These are phyloP conservation scores for Tremellales sp. DNA, from an alignment of 1,284 basidiomycete species.

Conservation along the genomic window DNA sequence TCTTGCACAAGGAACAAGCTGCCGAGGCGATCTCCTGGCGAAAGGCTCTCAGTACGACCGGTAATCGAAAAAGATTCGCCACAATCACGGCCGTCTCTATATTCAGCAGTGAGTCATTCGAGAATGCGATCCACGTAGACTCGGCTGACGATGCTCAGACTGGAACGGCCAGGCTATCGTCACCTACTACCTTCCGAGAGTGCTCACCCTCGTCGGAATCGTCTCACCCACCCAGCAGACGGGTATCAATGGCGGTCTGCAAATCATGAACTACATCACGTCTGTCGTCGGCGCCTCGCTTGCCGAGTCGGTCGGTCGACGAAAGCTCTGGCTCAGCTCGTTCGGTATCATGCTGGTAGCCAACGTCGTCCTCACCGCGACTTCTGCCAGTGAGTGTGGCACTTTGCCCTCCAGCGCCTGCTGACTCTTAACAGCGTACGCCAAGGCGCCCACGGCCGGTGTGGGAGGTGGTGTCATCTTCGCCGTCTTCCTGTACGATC, in stretches of 20 bases:
- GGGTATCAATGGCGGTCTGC: slow-evolving; percentile 28
- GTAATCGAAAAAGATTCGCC: slow-evolving; percentile 6
- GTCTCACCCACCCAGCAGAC: slow-evolving; percentile 11
- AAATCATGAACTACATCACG: slow-evolving; percentile 22
- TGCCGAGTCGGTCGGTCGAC: slow-evolving; percentile 22
- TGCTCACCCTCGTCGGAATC: slow-evolving; percentile 15
- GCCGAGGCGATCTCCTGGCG: slow-evolving; percentile 6
- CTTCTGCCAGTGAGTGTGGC: too few species aligned
- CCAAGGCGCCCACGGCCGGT: slow-evolving; percentile 4
- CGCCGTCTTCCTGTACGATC: slow-evolving; percentile 19
- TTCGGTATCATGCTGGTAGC: slow-evolving; percentile 20
- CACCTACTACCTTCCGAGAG: slow-evolving; percentile 14
- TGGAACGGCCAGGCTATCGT: slow-evolving; percentile 8
- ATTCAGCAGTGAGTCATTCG: slow-evolving; percentile 5
- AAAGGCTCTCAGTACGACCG: slow-evolving; percentile 5
- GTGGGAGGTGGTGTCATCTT: slow-evolving; percentile 11
- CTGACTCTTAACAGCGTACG: too few species aligned
- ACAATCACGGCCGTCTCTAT: slow-evolving; percentile 9
- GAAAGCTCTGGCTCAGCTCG: slow-evolving; percentile 23
- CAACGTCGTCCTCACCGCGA: slow-evolving; percentile 9
- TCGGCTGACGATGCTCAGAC: neutral
- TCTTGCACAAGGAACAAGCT: slow-evolving; percentile 5
- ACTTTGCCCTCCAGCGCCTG: too few species aligned
- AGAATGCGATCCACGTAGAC: too few species aligned
- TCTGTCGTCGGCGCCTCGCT: slow-evolving; percentile 15